phyloP scores from a whole-genome alignment of 225 moss, liverwort and hornwort genomes.

The Straminergon stramineum region DNA sequence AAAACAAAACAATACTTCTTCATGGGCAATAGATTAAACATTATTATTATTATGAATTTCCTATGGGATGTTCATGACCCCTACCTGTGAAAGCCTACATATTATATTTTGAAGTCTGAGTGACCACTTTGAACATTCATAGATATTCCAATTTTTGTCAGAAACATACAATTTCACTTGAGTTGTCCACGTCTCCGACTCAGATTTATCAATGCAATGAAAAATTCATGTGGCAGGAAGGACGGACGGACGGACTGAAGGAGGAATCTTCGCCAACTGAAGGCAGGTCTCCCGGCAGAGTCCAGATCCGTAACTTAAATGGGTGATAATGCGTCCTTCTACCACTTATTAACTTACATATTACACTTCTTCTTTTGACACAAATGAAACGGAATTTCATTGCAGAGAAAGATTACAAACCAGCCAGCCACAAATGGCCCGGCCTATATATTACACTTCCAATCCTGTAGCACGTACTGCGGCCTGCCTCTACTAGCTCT shows the following conservation, averaged over 20 bases:
- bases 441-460: not conserved
- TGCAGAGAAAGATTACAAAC: no score
- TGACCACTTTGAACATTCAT: not conserved
- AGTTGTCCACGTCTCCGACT: not conserved
- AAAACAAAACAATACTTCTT: not conserved
- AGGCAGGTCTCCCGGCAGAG: no score
- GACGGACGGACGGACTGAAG: no score
- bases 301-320: not conserved
- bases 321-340: not conserved
- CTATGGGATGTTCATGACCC: accelerated
- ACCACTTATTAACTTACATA: not conserved
- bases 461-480: not conserved
- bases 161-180: not conserved
- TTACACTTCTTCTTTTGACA: no score
- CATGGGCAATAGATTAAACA: not conserved
- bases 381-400: no score
- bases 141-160: not conserved
- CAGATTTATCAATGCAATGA: not conserved
- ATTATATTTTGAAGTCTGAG: not conserved
- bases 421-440: no score
- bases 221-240: not conserved
- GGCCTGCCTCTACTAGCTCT: not conserved
- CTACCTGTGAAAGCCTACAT: not conserved
- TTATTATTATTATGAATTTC: not conserved
- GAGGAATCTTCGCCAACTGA: not conserved